Evolutionary conservation across 2,329 filamentous ascomycete species (phyloP).

Genomic region (Tolypocladium amazonense): DNA sequence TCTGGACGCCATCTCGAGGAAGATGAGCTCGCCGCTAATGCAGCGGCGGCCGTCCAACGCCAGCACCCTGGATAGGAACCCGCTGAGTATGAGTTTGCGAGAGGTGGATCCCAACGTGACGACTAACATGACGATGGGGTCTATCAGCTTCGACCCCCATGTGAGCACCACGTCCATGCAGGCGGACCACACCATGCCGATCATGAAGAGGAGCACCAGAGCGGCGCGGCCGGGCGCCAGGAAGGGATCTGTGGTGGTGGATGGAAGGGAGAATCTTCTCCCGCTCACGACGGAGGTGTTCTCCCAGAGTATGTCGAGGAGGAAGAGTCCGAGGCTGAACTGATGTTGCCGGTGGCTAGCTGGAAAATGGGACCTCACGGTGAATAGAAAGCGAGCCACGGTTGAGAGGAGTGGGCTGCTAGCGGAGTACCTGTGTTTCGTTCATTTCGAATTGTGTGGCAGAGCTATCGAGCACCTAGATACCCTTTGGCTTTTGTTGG

Average conservation of each 20-base stretch:
- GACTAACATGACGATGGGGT: conserved; percentile 25
- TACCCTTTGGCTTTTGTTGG: conserved; percentile 5
- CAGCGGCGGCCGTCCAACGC: conserved; percentile 15
- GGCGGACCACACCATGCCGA: conserved; percentile 32
- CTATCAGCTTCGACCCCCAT: conserved; percentile 29
- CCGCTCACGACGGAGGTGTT: conserved; percentile 27
- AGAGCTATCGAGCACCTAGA: conserved; percentile 4
- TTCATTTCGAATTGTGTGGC: not conserved
- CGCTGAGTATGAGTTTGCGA: conserved; percentile 35
- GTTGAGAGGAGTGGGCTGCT: not conserved
- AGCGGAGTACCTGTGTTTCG: conserved; percentile 2
- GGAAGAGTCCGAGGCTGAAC: conserved; percentile 44
- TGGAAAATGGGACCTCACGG: not conserved
- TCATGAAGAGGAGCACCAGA: conserved; percentile 34
- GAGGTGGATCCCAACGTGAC: conserved; percentile 45
- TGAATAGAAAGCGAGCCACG: not conserved
- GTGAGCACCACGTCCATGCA: conserved; percentile 30
- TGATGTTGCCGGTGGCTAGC: conserved; percentile 6
- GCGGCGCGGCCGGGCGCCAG: conserved; percentile 24
- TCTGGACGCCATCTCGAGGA: conserved; percentile 12
- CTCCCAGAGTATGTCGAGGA: conserved; percentile 33
- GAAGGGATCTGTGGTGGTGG: conserved; percentile 18
- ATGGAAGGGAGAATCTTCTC: conserved; percentile 40
- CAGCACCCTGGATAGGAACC: conserved; percentile 16
- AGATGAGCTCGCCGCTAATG: conserved; percentile 15